phyloP scores from a whole-genome alignment of 2,329 filamentous ascomycete species.

The Aspergillus aculeatus region DNA sequence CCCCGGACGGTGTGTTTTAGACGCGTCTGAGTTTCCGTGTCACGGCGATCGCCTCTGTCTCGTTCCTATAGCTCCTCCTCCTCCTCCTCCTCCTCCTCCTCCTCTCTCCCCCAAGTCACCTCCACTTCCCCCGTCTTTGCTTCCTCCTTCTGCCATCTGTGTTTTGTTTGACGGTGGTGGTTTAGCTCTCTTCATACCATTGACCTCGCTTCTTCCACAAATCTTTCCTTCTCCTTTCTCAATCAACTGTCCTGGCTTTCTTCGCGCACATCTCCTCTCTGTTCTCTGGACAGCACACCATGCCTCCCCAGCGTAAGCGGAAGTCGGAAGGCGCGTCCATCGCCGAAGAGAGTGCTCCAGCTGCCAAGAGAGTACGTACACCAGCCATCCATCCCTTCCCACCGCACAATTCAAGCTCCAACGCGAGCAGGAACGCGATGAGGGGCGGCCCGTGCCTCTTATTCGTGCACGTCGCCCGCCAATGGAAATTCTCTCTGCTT shows the following conservation, averaged over 20 bases:
- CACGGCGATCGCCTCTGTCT: no score
- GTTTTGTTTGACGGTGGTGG: no score
- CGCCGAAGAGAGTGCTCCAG: conserved; percentile 22
- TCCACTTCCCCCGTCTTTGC: no score
- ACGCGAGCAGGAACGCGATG: background rate
- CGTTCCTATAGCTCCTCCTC: no score
- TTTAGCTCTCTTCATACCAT: background rate
- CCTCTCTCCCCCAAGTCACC: no score
- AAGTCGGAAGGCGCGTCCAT: conserved; percentile 24
- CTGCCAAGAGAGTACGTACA: conserved; percentile 25
- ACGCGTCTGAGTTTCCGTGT: conserved; percentile 12
- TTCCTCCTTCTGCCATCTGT: no score
- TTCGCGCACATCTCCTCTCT: conserved; percentile 2
- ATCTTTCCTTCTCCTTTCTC: background rate
- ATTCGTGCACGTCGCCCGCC: conserved; percentile 9
- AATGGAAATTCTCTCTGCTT: conserved; percentile 7
- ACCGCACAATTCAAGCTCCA: background rate
- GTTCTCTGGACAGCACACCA: conserved; percentile 5
- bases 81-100: no score
- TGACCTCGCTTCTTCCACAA: background rate
- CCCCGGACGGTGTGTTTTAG: background rate
- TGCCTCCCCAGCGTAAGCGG: conserved; percentile 26
- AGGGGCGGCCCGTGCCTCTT: background rate
- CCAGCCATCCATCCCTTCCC: background rate
- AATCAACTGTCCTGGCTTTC: conserved; percentile 2